Base-by-base conservation (phyloP, 163 green algal species). In the Volvox carteri region DNA sequence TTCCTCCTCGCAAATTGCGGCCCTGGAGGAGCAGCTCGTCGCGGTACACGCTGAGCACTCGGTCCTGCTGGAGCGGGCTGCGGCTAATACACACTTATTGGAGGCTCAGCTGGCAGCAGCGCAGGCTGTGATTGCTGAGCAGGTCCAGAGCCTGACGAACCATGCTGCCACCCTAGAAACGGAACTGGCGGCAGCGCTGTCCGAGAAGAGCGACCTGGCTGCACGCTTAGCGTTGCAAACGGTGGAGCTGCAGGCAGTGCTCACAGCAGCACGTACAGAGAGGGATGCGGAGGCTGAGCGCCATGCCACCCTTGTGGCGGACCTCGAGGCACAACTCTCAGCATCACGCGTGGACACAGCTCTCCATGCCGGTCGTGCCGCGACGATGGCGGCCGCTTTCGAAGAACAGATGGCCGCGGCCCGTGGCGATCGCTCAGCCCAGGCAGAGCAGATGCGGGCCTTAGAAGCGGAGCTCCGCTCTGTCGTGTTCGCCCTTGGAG, bases 11-110 rank as follows among this genome's bases (percentile, higher is more conserved):
- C 73, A 65, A 12, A 44, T 80, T 7, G 73, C 41, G 73, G 73
- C 42, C 30, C 73, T 80, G 25, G 73, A 80, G n/a, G 73, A 60
- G 73, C 42, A 80, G 46, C 73, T 80, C 23, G 73, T 62, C 25
- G 44, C 44, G 2, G 42, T 44, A 3, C 73, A 62, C 33, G 4
- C 44, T n/a, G 73, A 70, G 67, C 21, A 73, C 42, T 67, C 58
- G 37, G 46, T 37, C 50, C 67, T 33, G 19, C 8, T 30, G 42
- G 33, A 62, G 56, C 28, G 19, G 65, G 21, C 68, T 41, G 23
- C 56, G 1, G 56, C 84, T 4, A 42, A 84, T 44, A 62, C 39
- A 18, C 46, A 2, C 4, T 14, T 48, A 28, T 30, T 54, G 35
- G 56, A 76, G 33, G 28, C 9, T 0, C 54, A 84, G 52, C 72